phyloP scores from a whole-genome alignment of 2,329 filamentous ascomycete species.

The Phyllosticta ampelicida region DNA sequence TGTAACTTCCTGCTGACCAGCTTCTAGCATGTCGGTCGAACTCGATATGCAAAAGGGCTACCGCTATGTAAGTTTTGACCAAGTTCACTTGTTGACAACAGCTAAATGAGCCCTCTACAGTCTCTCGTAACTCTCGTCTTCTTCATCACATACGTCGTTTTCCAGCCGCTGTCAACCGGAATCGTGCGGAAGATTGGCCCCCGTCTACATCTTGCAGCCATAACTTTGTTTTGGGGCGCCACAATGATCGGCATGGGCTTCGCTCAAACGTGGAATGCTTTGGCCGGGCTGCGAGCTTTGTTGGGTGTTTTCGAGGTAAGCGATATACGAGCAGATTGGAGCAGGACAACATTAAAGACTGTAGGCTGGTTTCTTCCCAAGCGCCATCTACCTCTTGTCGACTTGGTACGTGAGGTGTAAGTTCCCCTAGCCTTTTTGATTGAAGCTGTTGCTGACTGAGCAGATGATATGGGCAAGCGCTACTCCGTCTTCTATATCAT shows the following conservation, averaged over 20 bases:
- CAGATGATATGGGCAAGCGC: conserved; percentile 54
- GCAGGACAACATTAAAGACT: not conserved
- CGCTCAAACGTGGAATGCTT: conserved; percentile 23
- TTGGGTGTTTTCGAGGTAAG: conserved; percentile 29
- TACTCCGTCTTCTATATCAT: conserved; percentile 61
- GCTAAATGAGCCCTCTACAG: too few species aligned
- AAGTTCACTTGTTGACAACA: too few species aligned
- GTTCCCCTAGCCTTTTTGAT: not conserved
- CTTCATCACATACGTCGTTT: conserved; percentile 34
- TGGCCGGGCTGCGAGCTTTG: conserved; percentile 28
- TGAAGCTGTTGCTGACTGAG: not conserved
- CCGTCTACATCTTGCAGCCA: conserved; percentile 23
- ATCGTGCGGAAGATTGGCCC: conserved; percentile 33
- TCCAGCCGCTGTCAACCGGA: conserved; percentile 31
- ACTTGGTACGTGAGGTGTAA: conserved; percentile 38
- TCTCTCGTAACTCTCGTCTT: conserved; percentile 50
- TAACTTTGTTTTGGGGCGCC: conserved; percentile 30
- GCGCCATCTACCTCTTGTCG: conserved; percentile 35
- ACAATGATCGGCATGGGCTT: conserved; percentile 37
- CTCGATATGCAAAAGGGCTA: conserved; percentile 21
- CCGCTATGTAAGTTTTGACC: conserved; percentile 17
- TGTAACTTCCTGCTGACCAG: conserved; percentile 17
- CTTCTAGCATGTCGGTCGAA: conserved; percentile 28
- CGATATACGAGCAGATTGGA: not conserved
- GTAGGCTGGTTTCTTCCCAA: conserved; percentile 28